Evolutionary conservation across 768 basidiomycete genomes (phyloP).

Genomic region (Suillus luteus): DNA sequence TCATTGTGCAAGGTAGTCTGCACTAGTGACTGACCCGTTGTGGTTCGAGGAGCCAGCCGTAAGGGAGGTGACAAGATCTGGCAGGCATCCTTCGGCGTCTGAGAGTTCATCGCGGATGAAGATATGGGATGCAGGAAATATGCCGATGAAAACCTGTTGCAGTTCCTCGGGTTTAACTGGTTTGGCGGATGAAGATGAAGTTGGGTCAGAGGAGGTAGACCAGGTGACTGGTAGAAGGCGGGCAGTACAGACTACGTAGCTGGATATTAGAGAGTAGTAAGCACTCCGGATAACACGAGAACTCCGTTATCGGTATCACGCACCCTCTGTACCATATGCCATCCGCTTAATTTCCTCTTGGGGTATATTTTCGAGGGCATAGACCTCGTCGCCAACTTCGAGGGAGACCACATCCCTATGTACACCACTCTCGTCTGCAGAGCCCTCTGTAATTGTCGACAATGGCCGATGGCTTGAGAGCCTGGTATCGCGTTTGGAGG

Average conservation of each 20-base stretch:
- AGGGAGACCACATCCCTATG: slow-evolving; percentile 80
- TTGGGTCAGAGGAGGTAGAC: slow-evolving; percentile 60
- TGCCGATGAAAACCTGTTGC: slow-evolving; percentile 90
- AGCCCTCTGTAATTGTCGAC: slow-evolving; percentile 47
- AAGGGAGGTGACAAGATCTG: slow-evolving; percentile 67
- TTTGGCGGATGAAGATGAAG: slow-evolving; percentile 44
- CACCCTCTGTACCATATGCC: slow-evolving; percentile 94
- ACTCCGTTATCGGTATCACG: slow-evolving; percentile 36
- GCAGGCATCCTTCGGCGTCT: slow-evolving; percentile 85
- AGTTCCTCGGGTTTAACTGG: slow-evolving; percentile 69
- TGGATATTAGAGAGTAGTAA: slow-evolving; percentile 31
- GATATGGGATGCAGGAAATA: slow-evolving; percentile 90
- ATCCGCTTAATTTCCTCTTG: slow-evolving; percentile 70
- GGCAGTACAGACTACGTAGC: slow-evolving; percentile 86
- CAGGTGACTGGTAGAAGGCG: slow-evolving; percentile 68
- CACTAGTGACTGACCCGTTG: slow-evolving; percentile 40
- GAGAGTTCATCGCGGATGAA: slow-evolving; percentile 83
- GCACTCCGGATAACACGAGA: slow-evolving; percentile 1
- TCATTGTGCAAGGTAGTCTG: slow-evolving; percentile 50
- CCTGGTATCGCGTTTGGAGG: slow-evolving; percentile 72
- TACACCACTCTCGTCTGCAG: slow-evolving; percentile 61
- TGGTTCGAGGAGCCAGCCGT: slow-evolving; percentile 36
- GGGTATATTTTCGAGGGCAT: slow-evolving; percentile 93
- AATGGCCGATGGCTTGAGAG: slow-evolving; percentile 45
- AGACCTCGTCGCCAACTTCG: slow-evolving; percentile 95